A percentile compares a stretch with the other conserved stretches of the same genome.
phyloP scores from a whole-genome alignment of 2,329 filamentous ascomycete species.

The Macrophomina pseudophaseolina region DNA sequence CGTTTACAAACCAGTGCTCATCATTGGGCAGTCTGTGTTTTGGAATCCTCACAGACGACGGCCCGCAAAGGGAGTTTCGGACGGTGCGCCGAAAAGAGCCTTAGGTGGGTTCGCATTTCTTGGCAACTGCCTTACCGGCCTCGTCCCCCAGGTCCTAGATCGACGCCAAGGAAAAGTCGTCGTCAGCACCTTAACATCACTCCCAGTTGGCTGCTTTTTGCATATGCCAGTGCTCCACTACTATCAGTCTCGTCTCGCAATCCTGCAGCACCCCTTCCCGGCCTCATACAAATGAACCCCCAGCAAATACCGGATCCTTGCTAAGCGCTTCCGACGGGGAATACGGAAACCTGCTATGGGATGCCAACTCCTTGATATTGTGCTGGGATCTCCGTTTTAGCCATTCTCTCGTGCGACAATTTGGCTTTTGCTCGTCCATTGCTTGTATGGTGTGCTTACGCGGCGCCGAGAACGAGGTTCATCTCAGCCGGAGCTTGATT shows the following conservation, averaged over 20 bases:
- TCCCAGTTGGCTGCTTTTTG: constrained; percentile 10
- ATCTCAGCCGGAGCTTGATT: constrained; percentile 5
- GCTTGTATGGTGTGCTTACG: constrained; percentile 19
- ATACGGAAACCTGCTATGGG: background rate
- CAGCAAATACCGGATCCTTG: background rate
- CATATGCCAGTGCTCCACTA: constrained; percentile 10
- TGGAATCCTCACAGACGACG: background rate
- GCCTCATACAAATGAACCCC: constrained; percentile 2
- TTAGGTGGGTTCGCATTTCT: background rate
- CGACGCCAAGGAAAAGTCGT: constrained; percentile 21
- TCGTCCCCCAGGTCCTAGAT: background rate
- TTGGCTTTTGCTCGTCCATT: background rate
- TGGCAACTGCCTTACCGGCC: constrained; percentile 10
- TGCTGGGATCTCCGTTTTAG: background rate
- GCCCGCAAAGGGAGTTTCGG: background rate
- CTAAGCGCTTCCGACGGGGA: constrained; percentile 10
- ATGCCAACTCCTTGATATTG: background rate
- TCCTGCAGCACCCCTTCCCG: background rate
- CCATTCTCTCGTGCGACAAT: background rate
- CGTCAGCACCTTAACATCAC: constrained; percentile 23
- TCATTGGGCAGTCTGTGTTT: background rate
- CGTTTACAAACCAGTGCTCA: background rate
- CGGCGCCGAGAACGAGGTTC: background rate
- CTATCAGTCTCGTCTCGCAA: no score
- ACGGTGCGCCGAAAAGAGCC: background rate